Base-by-base conservation (phyloP, 768 basidiomycete species). In the Wakefieldia striispora region DNA sequence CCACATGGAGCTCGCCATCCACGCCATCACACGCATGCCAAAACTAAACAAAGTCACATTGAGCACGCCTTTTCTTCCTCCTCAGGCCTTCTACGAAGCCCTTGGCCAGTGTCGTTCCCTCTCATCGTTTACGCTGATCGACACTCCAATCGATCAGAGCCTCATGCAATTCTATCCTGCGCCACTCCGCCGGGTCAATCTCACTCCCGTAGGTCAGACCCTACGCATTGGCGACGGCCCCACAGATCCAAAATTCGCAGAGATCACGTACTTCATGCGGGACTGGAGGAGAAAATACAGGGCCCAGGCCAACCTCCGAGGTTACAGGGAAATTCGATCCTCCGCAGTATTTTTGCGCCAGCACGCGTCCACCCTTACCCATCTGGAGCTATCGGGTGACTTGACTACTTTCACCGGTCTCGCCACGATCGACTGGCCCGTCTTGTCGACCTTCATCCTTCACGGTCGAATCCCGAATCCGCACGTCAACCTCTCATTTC, bases 261-360 rank as follows among this genome's bases (percentile, higher is more conserved):
- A 69, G 17, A 62, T 62, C 37, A 60, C 53, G 20, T 69, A 69
- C 54, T 70, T 64, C 12, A 69, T 69, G 57, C 63, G 68, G 0
- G 69, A 67, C 34, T 69, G 68, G 68, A 56, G 67, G 46, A 66
- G 65, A 54, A 69, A 69, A 36, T 64, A 69, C 45, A 71, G 66
- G 41, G 55, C 62, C 0, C 68, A 69, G 33, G 59, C 63, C 3
- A 59, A 58, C 45, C 53, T 59, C 36, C 68, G 69, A 13, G 65
- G 66, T 3, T 55, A 42, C 20, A 54, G 61, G 50, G 68, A 69
- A 40, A 56, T 64, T 6, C 62, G 63, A 29, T 66, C 68, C 11
- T 62, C 65, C 9, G 57, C 56, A 0, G 59, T 59, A 29, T 68
- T 71, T 34, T 34, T 70, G 16, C 64, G 66, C 46, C 58, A 58